Evolutionary conservation across 2,329 filamentous ascomycete genomes (phyloP).

Genomic region (Alternaria sp.): DNA sequence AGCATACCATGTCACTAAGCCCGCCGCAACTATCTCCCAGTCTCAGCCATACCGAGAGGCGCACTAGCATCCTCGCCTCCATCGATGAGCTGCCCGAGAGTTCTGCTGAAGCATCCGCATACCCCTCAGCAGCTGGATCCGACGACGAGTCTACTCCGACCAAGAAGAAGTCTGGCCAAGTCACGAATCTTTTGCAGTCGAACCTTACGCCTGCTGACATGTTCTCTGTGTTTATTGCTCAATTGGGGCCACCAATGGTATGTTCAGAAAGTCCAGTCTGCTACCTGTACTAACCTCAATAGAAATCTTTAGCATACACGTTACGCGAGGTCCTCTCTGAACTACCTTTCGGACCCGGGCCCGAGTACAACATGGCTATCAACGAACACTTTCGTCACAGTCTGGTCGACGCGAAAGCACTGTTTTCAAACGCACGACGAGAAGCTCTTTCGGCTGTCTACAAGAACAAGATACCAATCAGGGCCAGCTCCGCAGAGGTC

Average conservation of each 20-base stretch:
- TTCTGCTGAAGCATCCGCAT: constrained; percentile 40
- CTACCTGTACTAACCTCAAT: constrained; percentile 29
- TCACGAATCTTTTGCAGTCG: constrained; percentile 41
- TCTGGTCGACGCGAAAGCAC: constrained; percentile 77
- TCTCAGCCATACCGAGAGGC: constrained; percentile 43
- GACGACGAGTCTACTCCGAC: constrained; percentile 38
- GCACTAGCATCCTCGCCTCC: constrained; percentile 51
- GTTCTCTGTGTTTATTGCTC: constrained; percentile 87
- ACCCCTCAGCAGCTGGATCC: constrained; percentile 37
- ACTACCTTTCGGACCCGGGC: constrained; percentile 77
- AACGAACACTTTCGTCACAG: constrained; percentile 84
- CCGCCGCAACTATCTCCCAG: constrained; percentile 43
- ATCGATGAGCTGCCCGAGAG: constrained; percentile 54
- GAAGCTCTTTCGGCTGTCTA: constrained; percentile 84
- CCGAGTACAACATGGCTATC: constrained; percentile 74
- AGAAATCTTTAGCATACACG: constrained; percentile 91
- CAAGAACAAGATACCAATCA: constrained; percentile 76
- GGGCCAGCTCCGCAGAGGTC: constrained; percentile 73
- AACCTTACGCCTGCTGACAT: constrained; percentile 76
- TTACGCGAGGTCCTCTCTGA: constrained; percentile 88
- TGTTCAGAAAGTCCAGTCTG: not conserved
- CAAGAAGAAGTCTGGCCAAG: constrained; percentile 23
- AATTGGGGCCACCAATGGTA: constrained; percentile 89
- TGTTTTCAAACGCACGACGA: constrained; percentile 80
- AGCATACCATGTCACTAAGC: constrained; percentile 31